Percentiles rank a stretch among this genome's conserved stretches.
phyloP scores from a whole-genome alignment of 306 rosid genomes.

The Cucurbita pepo region DNA sequence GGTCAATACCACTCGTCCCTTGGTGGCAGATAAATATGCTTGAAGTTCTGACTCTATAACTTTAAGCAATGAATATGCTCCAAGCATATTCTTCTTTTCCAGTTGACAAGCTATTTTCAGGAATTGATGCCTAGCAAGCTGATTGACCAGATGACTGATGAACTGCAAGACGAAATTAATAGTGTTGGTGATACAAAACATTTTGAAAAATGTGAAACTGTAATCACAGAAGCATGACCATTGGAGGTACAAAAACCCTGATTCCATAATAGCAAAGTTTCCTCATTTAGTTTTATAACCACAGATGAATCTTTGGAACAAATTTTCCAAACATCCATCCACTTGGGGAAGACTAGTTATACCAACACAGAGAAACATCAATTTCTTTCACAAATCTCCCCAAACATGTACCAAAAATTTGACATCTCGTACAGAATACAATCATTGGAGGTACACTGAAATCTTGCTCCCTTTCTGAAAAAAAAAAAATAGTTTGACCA shows the following conservation, averaged over 20 bases:
- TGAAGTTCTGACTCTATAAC: constrained; percentile 89
- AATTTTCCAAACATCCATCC: background rate
- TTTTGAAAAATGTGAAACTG: background rate
- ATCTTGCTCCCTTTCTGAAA: background rate
- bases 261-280: background rate
- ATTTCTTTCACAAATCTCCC: background rate
- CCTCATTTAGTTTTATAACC: background rate
- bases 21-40: constrained; percentile 66
- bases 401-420: background rate
- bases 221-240: background rate
- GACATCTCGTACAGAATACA: background rate
- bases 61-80: constrained; percentile 81
- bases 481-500: background rate
- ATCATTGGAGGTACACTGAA: background rate
- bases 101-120: constrained; percentile 86
- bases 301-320: background rate
- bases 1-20: constrained; percentile 77
- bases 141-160: constrained; percentile 90
- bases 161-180: constrained; percentile 43
- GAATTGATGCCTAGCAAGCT: constrained; percentile 87
- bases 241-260: background rate
- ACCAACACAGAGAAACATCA: background rate
- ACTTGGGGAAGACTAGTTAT: background rate
- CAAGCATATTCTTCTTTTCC: constrained; percentile 91
- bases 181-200: background rate